Evolutionary conservation across 2,329 filamentous ascomycete species (phyloP), one percentile per base, ranked within the genome.

Genomic region (Calonectria pteridis): DNA sequence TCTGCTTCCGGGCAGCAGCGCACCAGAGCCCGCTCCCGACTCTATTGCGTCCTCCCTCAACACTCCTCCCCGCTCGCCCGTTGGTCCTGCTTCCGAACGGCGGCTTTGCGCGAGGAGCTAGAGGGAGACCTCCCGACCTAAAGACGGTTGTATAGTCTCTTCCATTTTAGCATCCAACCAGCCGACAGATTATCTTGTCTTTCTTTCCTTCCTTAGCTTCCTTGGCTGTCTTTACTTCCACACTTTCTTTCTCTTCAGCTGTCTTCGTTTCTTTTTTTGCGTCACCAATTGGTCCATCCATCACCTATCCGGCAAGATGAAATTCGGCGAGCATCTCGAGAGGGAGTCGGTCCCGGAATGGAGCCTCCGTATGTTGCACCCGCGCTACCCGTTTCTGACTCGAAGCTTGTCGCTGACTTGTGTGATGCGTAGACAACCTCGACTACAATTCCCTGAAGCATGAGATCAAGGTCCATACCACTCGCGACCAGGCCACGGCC

Each of bases 401-500:
- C 31, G 16, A 20, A 14, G 4, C 31, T 31, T 29, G 28, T 66
- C 46, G 40, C 71, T 50, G 51, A 79, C 65, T n/a, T 40, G 29
- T 55, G 10, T 16, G 63, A 55, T 64, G 59, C 69, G 9, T 53
- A 95, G 93, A 96, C 83, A 97, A 97, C 84, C 92, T 97, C 84
- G 95, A 97, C 84, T 97, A 97, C 88, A 95, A 96, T 83, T 94
- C 94, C 63, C 90, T 97, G 76, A 97, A 97, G 85, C 90, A 94
- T 83, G 89, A 94, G 80, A 96, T 97, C 87, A 97, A 96, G 84
- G 90, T 90, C 73, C 91, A 95, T 82, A 97, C 95, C 2, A 93
- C 92, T 16, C 90, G 89, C 55, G 91, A 93, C 83, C 91, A 94
- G 79, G 93, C 92, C 63, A 88, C 87, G 33, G 93, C 93, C 58